A percentile compares a stretch with the other conserved stretches of the same genome.
Evolutionary conservation across 129 eudicot species (phyloP).

Genomic region (Smallanthus sonchifolius): DNA sequence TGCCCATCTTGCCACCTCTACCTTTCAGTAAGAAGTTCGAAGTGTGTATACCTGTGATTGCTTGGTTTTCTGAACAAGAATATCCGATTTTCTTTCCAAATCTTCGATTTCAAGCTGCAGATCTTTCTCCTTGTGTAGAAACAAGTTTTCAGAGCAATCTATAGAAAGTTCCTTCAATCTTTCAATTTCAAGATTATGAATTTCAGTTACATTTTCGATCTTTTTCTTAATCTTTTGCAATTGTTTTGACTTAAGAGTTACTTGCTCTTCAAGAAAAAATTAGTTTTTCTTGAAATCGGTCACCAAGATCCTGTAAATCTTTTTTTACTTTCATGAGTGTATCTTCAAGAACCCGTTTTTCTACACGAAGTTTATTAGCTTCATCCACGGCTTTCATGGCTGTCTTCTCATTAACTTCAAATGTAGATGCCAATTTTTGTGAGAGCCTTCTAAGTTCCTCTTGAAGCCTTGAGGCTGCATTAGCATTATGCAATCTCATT

Average conservation of each 20-base stretch:
- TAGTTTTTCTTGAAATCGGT: slow-evolving; percentile 45
- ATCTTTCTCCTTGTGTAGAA: slow-evolving; percentile 63
- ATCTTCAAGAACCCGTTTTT: slow-evolving; percentile 60
- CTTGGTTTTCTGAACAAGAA: slow-evolving; percentile 37
- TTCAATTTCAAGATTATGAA: slow-evolving; percentile 35
- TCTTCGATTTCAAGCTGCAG: slow-evolving; percentile 56
- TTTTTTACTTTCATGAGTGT: slow-evolving; percentile 41
- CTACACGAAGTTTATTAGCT: slow-evolving; percentile 55
- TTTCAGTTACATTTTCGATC: slow-evolving; percentile 33
- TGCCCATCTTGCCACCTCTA: slow-evolving; percentile 1
- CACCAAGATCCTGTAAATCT: slow-evolving; percentile 37
- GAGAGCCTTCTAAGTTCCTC: slow-evolving; percentile 77
- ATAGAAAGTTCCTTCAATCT: slow-evolving; percentile 45
- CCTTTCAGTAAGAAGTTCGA: slow-evolving; percentile 1
- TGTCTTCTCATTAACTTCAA: slow-evolving; percentile 66
- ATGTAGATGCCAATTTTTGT: slow-evolving; percentile 60
- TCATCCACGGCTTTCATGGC: slow-evolving; percentile 60
- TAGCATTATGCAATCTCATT: slow-evolving; percentile 65
- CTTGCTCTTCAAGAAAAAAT: slow-evolving; percentile 36
- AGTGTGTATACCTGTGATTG: slow-evolving; percentile 19
- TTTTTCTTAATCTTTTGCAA: slow-evolving; percentile 38
- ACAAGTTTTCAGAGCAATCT: slow-evolving; percentile 38
- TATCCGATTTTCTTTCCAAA: slow-evolving; percentile 48
- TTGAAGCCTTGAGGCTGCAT: slow-evolving; percentile 70
- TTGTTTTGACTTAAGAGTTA: slow-evolving; percentile 36